These are phyloP conservation scores for Fusarium bulbicola DNA, from an alignment of 2,329 filamentous ascomycete genomes.

Conservation along the genomic window DNA sequence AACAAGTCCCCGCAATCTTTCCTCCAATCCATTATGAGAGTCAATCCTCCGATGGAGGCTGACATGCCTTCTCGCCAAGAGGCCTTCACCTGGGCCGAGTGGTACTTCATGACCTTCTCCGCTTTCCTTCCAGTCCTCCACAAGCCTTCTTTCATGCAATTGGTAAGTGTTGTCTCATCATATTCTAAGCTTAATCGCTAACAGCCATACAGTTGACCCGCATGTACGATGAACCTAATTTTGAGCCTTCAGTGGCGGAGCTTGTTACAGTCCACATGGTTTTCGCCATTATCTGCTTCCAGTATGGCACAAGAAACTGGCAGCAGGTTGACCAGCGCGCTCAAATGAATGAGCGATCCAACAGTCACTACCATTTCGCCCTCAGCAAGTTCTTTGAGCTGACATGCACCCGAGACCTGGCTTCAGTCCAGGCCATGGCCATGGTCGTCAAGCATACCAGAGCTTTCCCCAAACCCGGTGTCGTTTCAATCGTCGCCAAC, in stretches of 20 bases:
- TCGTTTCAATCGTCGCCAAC: constrained; percentile 73
- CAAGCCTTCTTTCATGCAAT: constrained; percentile 73
- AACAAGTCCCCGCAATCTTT: constrained; percentile 79
- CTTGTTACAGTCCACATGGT: constrained; percentile 80
- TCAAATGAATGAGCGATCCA: constrained; percentile 70
- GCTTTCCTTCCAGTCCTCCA: constrained; percentile 81
- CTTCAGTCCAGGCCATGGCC: constrained; percentile 76
- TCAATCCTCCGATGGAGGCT: constrained; percentile 65
- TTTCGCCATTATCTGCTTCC: constrained; percentile 79
- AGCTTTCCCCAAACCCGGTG: constrained; percentile 81
- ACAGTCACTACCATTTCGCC: constrained; percentile 81
- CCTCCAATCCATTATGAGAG: constrained; percentile 69
- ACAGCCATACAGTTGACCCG: constrained; percentile 59
- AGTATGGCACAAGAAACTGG: constrained; percentile 76
- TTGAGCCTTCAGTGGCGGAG: constrained; percentile 70
- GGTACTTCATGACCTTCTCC: constrained; percentile 78
- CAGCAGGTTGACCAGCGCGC: constrained; percentile 63
- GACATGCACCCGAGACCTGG: constrained; percentile 66
- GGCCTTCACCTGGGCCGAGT: constrained; percentile 74
- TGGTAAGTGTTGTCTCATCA: constrained; percentile 59
- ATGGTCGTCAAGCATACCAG: constrained; percentile 78
- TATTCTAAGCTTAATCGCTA: background rate
- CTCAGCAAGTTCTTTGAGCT: constrained; percentile 75
- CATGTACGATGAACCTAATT: constrained; percentile 75
- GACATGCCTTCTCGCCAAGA: constrained; percentile 71